Evolutionary conservation across 2,329 filamentous ascomycete genomes (phyloP), one percentile per base, ranked within the genome.

Genomic region (Sporothrix sp.): DNA sequence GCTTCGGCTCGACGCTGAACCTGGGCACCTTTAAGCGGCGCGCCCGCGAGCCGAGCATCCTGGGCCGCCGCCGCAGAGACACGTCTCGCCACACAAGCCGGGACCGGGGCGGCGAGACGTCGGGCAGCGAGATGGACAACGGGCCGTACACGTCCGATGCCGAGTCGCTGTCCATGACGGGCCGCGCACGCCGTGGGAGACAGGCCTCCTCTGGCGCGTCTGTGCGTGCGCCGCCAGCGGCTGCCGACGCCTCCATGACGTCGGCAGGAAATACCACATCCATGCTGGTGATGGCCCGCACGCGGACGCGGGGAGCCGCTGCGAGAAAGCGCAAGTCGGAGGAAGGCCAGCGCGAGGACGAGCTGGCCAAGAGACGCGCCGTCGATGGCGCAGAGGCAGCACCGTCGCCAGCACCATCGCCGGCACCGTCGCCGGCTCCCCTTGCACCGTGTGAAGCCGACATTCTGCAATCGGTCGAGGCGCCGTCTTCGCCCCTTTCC

Each of bases 1-100:
- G 69, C 37, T 64, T 78, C 39, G 71, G 71, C 57, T 70, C 72
- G 1, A 71, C 69, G 0, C 70, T 78, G 58, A 81, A 76, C 52
- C 71, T 82, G 46, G 77, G 76, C 13, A 65, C 71, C 5, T 83
- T 83, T 62, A 74, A 71, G 60, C 68, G 78, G 35, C 71, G 79
- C 39, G 69, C 69, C 16, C 69, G 79, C 40, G 78, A 83, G 60
- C 78, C 77, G 2, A 83, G 79, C 61, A 82, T 83, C 50, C 62
- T 83, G 37, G 74, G 76, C 5, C 74, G 74, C 1, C 68, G 68
- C 2, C 70, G 73, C n/a, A 30, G 38, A 47, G 45, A 25, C 14
- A 28, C 40, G 36, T 48, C 68, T 3, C 71, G 73, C 54, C 76
- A 70, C 13, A 45, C 54, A 9, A 54, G 52, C 49, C 53, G 53